Evolutionary conservation across 2,329 filamentous ascomycete species (phyloP).

Genomic region (Xylariales sp.): DNA sequence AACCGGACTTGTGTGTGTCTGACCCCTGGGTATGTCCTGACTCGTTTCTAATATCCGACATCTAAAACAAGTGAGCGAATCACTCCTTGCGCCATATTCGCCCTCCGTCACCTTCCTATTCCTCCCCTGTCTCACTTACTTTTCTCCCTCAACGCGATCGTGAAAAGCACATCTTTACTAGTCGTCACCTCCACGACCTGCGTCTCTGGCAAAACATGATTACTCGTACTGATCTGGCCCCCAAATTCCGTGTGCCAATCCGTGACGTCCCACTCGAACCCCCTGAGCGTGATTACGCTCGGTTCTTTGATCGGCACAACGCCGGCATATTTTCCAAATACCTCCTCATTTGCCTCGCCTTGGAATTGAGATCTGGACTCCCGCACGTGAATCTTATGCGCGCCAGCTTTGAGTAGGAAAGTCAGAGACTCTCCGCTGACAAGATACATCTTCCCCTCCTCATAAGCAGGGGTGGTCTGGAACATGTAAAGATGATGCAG

Average conservation of each 20-base stretch:
- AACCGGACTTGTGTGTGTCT: too few species aligned
- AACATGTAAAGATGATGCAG: conserved; percentile 77
- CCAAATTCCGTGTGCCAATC: conserved; percentile 77
- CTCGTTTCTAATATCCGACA: too few species aligned
- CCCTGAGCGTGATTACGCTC: conserved; percentile 71
- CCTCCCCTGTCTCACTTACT: not conserved
- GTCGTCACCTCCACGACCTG: conserved; percentile 60
- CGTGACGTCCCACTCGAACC: conserved; percentile 86
- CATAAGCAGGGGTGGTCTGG: conserved; percentile 42
- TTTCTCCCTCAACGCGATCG: conserved; percentile 57
- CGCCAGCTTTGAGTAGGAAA: conserved; percentile 68
- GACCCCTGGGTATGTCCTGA: not conserved
- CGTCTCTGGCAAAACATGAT: conserved; percentile 60
- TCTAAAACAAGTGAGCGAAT: too few species aligned
- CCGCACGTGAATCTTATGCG: conserved; percentile 63
- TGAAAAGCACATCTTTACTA: conserved; percentile 65
- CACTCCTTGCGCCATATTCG: too few species aligned
- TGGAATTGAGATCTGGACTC: conserved; percentile 24
- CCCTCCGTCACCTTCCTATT: not conserved
- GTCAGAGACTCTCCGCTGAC: conserved; percentile 78
- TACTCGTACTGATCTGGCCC: conserved; percentile 72
- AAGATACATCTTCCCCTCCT: conserved; percentile 63
- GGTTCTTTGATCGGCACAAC: conserved; percentile 81
- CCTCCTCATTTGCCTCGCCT: conserved; percentile 22
- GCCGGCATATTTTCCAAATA: conserved; percentile 76